phyloP scores from a whole-genome alignment of 176 grass and related monocot genomes.

The Triticum timopheevii region DNA sequence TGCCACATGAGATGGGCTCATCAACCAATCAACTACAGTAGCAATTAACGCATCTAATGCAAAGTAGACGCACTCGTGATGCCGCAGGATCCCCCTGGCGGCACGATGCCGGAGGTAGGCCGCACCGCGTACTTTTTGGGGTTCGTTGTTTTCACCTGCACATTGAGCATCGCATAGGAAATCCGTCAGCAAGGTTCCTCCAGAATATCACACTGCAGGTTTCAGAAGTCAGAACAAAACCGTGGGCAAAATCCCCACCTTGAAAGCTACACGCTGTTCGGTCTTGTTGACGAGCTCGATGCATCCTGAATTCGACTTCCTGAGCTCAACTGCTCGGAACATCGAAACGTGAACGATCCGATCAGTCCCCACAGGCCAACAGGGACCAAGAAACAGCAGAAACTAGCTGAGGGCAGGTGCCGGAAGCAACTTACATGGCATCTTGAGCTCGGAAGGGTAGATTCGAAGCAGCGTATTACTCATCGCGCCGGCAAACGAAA shows the following conservation, averaged over 20 bases:
- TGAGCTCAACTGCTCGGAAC: constrained; percentile 59
- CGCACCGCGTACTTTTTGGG: constrained; percentile 84
- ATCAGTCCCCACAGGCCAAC: constrained; percentile 7
- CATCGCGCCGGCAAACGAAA: constrained; percentile 40
- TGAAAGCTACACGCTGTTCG: constrained; percentile 78
- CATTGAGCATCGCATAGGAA: background rate
- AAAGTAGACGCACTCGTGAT: constrained; percentile 49
- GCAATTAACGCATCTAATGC: background rate
- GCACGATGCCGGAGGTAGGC: constrained; percentile 68
- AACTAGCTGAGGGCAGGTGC: background rate
- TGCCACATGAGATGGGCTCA: background rate
- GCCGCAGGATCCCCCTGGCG: constrained; percentile 44
- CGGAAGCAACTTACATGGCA: constrained; percentile 62
- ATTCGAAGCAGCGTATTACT: constrained; percentile 81
- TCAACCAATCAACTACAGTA: background rate
- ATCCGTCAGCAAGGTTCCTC: background rate
- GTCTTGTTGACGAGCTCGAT: constrained; percentile 85
- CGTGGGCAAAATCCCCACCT: constrained; percentile 42
- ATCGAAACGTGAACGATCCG: constrained; percentile 9
- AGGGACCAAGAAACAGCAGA: constrained; percentile 27
- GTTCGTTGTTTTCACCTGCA: constrained; percentile 92
- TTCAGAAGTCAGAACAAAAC: background rate
- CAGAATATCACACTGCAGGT: background rate
- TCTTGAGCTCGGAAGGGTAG: constrained; percentile 81
- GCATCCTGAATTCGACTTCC: constrained; percentile 64